phyloP scores from a whole-genome alignment of 1,139 yeast genomes.

The Zygosaccharomyces pseudobailii region DNA sequence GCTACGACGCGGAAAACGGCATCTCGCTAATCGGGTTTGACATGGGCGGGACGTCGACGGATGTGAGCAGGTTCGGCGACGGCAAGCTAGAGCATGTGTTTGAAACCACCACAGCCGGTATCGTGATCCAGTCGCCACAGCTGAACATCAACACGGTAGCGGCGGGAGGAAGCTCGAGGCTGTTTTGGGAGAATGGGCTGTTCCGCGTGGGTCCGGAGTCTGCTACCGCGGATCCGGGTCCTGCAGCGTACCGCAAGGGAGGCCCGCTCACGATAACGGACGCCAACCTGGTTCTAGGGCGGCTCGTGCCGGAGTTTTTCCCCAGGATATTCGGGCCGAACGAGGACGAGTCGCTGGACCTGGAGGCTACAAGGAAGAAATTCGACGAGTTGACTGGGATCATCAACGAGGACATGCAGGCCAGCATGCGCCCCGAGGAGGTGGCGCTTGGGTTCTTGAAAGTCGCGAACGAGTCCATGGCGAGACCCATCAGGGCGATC shows the following conservation, averaged over 20 bases:
- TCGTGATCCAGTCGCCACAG: conserved; percentile 54
- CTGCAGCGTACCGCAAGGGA: conserved; percentile 54
- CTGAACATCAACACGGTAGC: conserved; percentile 56
- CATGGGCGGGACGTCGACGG: conserved; percentile 63
- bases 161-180: conserved; percentile 57
- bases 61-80: conserved; percentile 45
- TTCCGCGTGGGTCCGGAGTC: conserved; percentile 58
- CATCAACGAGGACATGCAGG: conserved; percentile 39
- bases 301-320: conserved; percentile 51
- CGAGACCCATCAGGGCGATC: conserved; percentile 50
- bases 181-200: conserved; percentile 50
- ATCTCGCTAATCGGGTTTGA: conserved; percentile 53
- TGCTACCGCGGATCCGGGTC: conserved; percentile 62
- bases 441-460: conserved; percentile 50
- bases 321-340: conserved; percentile 57
- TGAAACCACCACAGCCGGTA: conserved; percentile 54
- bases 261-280: conserved; percentile 59
- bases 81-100: conserved; percentile 50
- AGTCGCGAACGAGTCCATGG: conserved; percentile 54
- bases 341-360: conserved; percentile 48
- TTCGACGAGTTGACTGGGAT: conserved; percentile 40
- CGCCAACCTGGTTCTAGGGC: conserved; percentile 51
- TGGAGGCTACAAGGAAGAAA: conserved; percentile 37
- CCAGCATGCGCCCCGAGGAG: conserved; percentile 40
- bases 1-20: conserved; percentile 40